Conservation (phyloP, 1,284 basidiomycete genomes). For the Leccinum pachyderme region DNA sequence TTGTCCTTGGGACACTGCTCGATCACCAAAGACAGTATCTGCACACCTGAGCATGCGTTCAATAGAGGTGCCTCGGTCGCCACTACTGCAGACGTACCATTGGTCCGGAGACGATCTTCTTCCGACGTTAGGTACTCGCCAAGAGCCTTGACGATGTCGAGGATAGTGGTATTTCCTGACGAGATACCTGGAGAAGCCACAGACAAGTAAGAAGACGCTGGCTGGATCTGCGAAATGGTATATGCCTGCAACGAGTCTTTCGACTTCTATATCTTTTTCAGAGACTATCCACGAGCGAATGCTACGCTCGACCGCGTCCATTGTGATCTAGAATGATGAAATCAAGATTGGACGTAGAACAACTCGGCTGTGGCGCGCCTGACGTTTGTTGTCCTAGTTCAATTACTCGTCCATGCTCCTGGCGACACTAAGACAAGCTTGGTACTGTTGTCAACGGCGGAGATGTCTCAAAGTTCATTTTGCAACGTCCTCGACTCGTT, state of each 20-base stretch:
- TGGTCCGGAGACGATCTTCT: slow-evolving; percentile 74
- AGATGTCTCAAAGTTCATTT: slow-evolving; percentile 27
- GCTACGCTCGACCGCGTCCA: slow-evolving; percentile 49
- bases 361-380: not conserved
- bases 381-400: not conserved
- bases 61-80: slow-evolving; percentile 5
- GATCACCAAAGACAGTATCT: slow-evolving; percentile 68
- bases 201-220: slow-evolving; percentile 6
- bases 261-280: slow-evolving; percentile 57
- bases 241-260: slow-evolving; percentile 58
- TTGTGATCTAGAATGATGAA: slow-evolving; percentile 11
- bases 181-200: slow-evolving; percentile 56
- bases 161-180: slow-evolving; percentile 57
- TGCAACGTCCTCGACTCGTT: slow-evolving; percentile 19
- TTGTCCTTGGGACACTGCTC: slow-evolving; percentile 57
- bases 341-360: slow-evolving; percentile 12
- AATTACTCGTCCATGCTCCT: slow-evolving; percentile 21
- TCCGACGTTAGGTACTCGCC: slow-evolving; percentile 87
- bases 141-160: slow-evolving; percentile 84
- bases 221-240: slow-evolving; percentile 10
- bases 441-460: slow-evolving; percentile 21
- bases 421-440: slow-evolving; percentile 16
- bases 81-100: slow-evolving; percentile 50
- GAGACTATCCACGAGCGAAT: slow-evolving; percentile 74
- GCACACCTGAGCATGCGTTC: slow-evolving; percentile 61